phyloP scores from a whole-genome alignment of 2,329 filamentous ascomycete genomes.

The Tetracladium maxilliforme region DNA sequence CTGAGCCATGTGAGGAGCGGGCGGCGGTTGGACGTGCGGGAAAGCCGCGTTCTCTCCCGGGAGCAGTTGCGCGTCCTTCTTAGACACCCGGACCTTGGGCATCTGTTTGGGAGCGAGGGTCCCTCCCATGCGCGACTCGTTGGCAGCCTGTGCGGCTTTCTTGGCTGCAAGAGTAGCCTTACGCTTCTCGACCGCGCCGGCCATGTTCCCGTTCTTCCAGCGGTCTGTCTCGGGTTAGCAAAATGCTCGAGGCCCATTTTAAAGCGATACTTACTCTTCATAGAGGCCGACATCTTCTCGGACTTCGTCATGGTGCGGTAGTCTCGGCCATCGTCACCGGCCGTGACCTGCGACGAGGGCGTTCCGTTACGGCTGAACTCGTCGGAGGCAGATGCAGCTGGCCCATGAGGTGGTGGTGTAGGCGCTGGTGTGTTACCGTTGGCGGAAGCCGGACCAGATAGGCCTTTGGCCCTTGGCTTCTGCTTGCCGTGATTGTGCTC shows the following conservation, averaged over 20 bases:
- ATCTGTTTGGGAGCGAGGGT: no score
- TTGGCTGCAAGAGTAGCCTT: slow-evolving; percentile 45
- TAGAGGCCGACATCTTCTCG: slow-evolving; percentile 51
- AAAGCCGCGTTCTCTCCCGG: no score
- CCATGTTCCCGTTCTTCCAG: slow-evolving; percentile 47
- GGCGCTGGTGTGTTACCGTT: slow-evolving; percentile 5
- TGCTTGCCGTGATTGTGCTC: no score
- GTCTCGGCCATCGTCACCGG: slow-evolving; percentile 5
- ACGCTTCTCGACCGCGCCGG: slow-evolving; percentile 41
- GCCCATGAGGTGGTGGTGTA: slow-evolving; percentile 7
- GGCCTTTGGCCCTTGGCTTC: no score
- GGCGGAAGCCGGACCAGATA: slow-evolving; percentile 1
- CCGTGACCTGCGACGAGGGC: slow-evolving; percentile 4
- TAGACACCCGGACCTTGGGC: no score
- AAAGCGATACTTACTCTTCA: slow-evolving; percentile 37
- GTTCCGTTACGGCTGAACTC: slow-evolving; percentile 5
- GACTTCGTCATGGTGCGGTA: slow-evolving; percentile 42
- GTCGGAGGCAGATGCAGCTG: slow-evolving; percentile 7
- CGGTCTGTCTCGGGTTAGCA: slow-evolving; percentile 27
- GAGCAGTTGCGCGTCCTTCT: no score
- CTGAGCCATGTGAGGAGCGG: no score
- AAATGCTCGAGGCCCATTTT: slow-evolving; percentile 1
- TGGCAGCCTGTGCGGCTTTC: slow-evolving; percentile 31
- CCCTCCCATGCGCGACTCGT: no score
- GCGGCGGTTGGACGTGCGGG: no score